Percentiles rank a stretch among this genome's conserved stretches.
phyloP scores from a whole-genome alignment of 2,329 filamentous ascomycete genomes.

The Penicillium nordicum region DNA sequence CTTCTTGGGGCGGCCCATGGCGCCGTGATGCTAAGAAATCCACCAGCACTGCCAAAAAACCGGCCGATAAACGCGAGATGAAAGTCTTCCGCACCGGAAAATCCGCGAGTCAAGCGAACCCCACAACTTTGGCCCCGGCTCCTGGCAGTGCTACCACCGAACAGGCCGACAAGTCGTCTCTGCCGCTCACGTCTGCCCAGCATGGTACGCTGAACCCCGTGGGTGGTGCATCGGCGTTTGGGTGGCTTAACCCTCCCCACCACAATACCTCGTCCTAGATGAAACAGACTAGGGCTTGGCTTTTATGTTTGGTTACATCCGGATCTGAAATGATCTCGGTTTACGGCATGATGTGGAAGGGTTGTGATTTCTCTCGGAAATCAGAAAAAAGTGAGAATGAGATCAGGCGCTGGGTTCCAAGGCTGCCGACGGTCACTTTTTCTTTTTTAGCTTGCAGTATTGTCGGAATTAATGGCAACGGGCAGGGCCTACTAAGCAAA shows the following conservation, averaged over 20 bases:
- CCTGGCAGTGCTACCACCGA: slow-evolving; percentile 15
- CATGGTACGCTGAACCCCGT: slow-evolving; percentile 68
- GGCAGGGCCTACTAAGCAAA: background rate
- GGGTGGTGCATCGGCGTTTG: slow-evolving; percentile 88
- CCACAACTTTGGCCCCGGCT: slow-evolving; percentile 16
- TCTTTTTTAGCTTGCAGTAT: background rate
- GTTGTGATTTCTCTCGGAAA: background rate
- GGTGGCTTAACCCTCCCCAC: slow-evolving; percentile 68
- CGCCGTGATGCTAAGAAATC: slow-evolving; percentile 48
- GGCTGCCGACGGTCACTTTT: background rate
- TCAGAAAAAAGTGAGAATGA: background rate
- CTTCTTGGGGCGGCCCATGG: slow-evolving; percentile 67
- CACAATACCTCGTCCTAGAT: slow-evolving; percentile 21
- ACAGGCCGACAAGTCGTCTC: slow-evolving; percentile 5
- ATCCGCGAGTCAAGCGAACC: slow-evolving; percentile 45
- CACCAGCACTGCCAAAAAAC: slow-evolving; percentile 9
- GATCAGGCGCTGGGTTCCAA: background rate
- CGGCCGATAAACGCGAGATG: slow-evolving; percentile 63
- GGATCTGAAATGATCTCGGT: slow-evolving; percentile 1
- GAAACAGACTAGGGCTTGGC: slow-evolving; percentile 23
- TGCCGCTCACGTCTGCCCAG: slow-evolving; percentile 9
- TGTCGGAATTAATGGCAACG: background rate
- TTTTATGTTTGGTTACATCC: slow-evolving; percentile 4
- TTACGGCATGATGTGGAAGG: slow-evolving; percentile 1
- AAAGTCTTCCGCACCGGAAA: slow-evolving; percentile 84